A percentile compares a stretch with the other conserved stretches of the same genome.
These are phyloP conservation scores for Phanerodontia chrysosporium DNA, from an alignment of 768 basidiomycete species.

Conservation along the genomic window DNA sequence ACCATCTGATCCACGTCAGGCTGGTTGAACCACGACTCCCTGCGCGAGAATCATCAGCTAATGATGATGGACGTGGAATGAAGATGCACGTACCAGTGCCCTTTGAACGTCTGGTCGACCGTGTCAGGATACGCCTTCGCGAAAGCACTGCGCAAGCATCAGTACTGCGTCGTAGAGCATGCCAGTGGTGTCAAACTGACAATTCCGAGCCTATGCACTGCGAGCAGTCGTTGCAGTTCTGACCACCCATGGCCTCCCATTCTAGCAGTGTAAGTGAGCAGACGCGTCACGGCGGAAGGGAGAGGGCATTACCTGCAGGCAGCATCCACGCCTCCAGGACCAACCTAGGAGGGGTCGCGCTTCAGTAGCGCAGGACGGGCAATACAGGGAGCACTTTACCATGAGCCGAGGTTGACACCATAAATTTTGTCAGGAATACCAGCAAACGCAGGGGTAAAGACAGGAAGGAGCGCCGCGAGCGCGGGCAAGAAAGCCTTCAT, in stretches of 20 bases:
- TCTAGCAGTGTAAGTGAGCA: slow-evolving; percentile 30
- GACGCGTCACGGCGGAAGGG: not conserved
- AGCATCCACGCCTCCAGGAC: slow-evolving; percentile 83
- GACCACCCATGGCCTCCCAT: slow-evolving; percentile 73
- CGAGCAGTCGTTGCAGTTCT: slow-evolving; percentile 54
- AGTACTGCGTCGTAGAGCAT: not conserved
- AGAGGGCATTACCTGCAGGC: slow-evolving; percentile 47
- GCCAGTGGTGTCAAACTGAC: slow-evolving; percentile 35
- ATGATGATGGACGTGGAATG: not conserved
- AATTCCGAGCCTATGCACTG: slow-evolving; percentile 66
- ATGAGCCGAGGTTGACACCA: slow-evolving; percentile 70
- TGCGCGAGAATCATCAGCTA: slow-evolving; percentile 20
- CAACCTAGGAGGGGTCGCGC: slow-evolving; percentile 56
- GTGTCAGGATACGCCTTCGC: slow-evolving; percentile 55
- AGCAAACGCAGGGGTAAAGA: slow-evolving; percentile 4
- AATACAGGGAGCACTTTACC: slow-evolving; percentile 28
- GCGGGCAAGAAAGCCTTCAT: slow-evolving; percentile 2
- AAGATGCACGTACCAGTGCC: slow-evolving; percentile 49
- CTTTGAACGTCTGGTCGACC: slow-evolving; percentile 52
- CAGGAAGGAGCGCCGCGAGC: not conserved
- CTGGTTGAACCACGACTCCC: slow-evolving; percentile 71
- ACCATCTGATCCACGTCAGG: slow-evolving; percentile 52
- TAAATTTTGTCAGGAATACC: slow-evolving; percentile 46
- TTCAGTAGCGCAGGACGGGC: not conserved
- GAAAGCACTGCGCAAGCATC: slow-evolving; percentile 41